These are phyloP conservation scores for Neonectria magnoliae DNA, from an alignment of 2,329 filamentous ascomycete genomes.

Conservation along the genomic window DNA sequence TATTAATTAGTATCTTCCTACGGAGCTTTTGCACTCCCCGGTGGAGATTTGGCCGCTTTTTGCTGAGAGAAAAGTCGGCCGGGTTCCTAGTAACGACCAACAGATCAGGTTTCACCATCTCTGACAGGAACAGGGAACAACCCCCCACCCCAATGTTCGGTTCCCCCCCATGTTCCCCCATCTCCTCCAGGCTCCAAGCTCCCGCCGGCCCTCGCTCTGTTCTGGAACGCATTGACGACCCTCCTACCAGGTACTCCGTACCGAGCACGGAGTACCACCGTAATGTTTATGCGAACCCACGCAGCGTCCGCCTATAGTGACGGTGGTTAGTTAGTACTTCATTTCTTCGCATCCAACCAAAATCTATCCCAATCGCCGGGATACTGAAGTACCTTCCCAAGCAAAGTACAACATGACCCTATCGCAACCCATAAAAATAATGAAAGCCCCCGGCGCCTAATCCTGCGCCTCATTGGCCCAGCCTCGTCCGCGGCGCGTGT, in stretches of 20 bases:
- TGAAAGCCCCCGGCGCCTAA: conserved; percentile 43
- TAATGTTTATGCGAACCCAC: conserved; percentile 10
- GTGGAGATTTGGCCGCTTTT: neutral
- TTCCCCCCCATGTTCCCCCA: neutral
- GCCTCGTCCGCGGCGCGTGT: conserved; percentile 35
- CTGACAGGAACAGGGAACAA: conserved; percentile 16
- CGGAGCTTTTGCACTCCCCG: neutral
- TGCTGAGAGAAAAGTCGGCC: neutral
- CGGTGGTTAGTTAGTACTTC: neutral
- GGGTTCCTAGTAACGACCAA: neutral
- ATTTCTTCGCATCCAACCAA: neutral
- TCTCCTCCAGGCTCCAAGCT: neutral
- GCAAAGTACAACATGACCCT: neutral
- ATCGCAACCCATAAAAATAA: conserved; percentile 18
- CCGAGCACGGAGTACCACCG: conserved; percentile 1
- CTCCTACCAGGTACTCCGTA: neutral
- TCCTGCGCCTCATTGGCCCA: conserved; percentile 41
- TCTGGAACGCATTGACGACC: conserved; percentile 6
- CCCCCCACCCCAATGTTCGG: neutral
- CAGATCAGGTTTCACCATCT: conserved; percentile 19
- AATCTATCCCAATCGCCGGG: neutral
- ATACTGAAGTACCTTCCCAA: neutral
- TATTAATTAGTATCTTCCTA: neutral
- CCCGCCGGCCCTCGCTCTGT: neutral
- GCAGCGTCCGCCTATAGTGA: neutral